Conservation (phyloP, 371 early-diverging fungal species). For the Mucor saturninus region DNA sequence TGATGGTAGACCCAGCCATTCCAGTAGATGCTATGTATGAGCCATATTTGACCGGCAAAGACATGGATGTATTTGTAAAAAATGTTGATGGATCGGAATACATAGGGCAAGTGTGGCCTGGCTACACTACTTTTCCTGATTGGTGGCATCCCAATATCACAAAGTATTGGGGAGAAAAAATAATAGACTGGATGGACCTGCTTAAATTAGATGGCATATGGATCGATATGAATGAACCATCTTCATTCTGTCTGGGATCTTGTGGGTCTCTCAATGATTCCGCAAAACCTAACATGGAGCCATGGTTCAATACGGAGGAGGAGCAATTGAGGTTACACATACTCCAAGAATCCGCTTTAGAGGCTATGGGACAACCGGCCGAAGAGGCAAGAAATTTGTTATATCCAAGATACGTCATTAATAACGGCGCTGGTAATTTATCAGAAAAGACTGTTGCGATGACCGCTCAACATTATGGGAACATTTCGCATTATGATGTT, state of each 20-base stretch:
- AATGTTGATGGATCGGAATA: slow-evolving; percentile 44
- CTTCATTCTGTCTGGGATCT: slow-evolving; percentile 45
- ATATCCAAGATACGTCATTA: slow-evolving; percentile 37
- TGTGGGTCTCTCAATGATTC: slow-evolving; percentile 15
- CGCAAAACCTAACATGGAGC: slow-evolving; percentile 11
- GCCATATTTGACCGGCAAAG: slow-evolving; percentile 47
- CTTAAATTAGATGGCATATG: slow-evolving; percentile 61
- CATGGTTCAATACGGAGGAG: slow-evolving; percentile 23
- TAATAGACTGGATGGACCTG: slow-evolving; percentile 10
- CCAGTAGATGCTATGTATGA: slow-evolving; percentile 29
- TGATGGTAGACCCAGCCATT: slow-evolving; percentile 66
- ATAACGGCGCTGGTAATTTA: slow-evolving; percentile 38
- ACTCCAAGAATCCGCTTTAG: slow-evolving; percentile 23
- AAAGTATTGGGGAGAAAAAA: slow-evolving; percentile 53
- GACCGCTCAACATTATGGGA: slow-evolving; percentile 58
- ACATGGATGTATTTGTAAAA: slow-evolving; percentile 52
- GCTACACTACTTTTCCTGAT: slow-evolving; percentile 69
- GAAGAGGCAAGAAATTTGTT: slow-evolving; percentile 33
- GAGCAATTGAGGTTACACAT: slow-evolving; percentile 22
- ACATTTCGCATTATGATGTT: slow-evolving; percentile 59
- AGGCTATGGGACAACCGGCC: slow-evolving; percentile 19
- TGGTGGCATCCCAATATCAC: slow-evolving; percentile 59
- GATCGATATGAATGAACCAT: slow-evolving; percentile 75
- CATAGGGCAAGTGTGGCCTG: slow-evolving; percentile 71
- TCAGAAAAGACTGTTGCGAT: slow-evolving; percentile 60